A percentile compares a stretch with the other conserved stretches of the same genome.
Conservation (phyloP, 2,329 filamentous ascomycete genomes). For the Exophiala spinifera region DNA sequence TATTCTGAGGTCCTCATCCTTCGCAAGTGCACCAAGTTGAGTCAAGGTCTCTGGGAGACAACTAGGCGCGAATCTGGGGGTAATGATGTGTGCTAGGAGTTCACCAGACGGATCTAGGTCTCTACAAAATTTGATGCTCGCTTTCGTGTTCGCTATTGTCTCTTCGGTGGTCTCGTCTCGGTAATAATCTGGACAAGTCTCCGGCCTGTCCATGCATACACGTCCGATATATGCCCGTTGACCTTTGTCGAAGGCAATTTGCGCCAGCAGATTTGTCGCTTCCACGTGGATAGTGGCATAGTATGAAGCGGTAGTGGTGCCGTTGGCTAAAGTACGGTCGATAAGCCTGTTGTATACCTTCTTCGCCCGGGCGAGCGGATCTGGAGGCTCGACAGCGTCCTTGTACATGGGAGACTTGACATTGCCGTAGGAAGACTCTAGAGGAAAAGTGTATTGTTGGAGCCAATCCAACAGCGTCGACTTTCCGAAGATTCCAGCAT, state of each 20-base stretch:
- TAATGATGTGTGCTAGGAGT: conserved; percentile 76
- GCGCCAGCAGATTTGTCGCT: conserved; percentile 85
- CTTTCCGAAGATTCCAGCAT: conserved; percentile 89
- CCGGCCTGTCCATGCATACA: conserved; percentile 83
- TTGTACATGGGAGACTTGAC: conserved; percentile 27
- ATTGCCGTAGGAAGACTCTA: conserved; percentile 70
- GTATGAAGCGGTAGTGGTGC: conserved; percentile 93
- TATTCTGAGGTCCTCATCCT: conserved; percentile 55
- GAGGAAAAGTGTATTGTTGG: conserved; percentile 88
- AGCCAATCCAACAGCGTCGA: conserved; percentile 92
- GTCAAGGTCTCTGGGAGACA: conserved; percentile 56
- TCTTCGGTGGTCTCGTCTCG: conserved; percentile 65
- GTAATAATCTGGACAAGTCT: conserved; percentile 71
- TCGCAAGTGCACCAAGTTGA: conserved; percentile 63
- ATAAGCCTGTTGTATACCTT: conserved; percentile 76
- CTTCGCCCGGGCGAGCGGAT: conserved; percentile 58
- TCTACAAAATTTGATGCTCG: conserved; percentile 63
- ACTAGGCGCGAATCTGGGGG: conserved; percentile 61
- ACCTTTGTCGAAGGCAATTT: conserved; percentile 73
- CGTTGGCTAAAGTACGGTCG: conserved; percentile 75
- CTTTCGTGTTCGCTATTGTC: conserved; percentile 55
- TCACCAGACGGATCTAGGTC: conserved; percentile 60
- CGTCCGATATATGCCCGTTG: conserved; percentile 89
- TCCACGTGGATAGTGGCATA: conserved; percentile 85
- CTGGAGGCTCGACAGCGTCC: conserved; percentile 28